Conservation (phyloP, 306 rosid species). For the Acacia acuminata region DNA sequence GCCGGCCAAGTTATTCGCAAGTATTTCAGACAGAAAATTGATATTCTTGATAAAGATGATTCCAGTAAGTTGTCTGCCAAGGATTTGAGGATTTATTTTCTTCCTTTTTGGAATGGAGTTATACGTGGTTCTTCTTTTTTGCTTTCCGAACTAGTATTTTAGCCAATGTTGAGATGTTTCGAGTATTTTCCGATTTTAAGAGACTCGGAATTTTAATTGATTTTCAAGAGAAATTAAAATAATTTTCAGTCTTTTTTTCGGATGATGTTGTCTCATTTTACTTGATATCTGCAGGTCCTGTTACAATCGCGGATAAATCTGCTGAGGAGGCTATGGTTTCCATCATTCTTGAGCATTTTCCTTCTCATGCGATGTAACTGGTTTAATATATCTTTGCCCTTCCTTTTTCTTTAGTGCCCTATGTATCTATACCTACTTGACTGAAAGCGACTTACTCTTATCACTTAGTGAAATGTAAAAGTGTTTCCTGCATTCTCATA, state of each 20-base stretch:
- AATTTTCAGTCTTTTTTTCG: background rate
- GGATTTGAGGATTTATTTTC: background rate
- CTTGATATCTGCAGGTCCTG: constrained; percentile 67
- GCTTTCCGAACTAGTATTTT: background rate
- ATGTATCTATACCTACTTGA: background rate
- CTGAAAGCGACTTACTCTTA: background rate
- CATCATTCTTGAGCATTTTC: constrained; percentile 53
- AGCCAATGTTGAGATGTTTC: background rate
- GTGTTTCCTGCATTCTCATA: background rate
- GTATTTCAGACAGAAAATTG: constrained; percentile 77
- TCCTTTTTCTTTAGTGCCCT: background rate
- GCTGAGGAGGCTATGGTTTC: constrained; percentile 95
- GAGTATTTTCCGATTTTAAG: background rate
- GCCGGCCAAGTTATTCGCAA: constrained; percentile 74
- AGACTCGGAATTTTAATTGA: background rate
- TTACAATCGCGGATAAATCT: constrained; percentile 83
- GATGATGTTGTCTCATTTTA: background rate
- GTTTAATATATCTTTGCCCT: background rate
- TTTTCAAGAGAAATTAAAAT: background rate
- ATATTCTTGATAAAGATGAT: constrained; percentile 72
- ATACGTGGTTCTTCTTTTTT: constrained; percentile 14
- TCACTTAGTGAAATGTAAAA: background rate
- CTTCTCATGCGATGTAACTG: constrained; percentile 85
- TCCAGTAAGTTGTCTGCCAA: constrained; percentile 41
- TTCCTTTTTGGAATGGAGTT: background rate